Evolutionary conservation across 192 early-diverging fungal genomes (phyloP), one percentile per base, ranked within the genome.

Genomic region (Chytriomyces confervae): DNA sequence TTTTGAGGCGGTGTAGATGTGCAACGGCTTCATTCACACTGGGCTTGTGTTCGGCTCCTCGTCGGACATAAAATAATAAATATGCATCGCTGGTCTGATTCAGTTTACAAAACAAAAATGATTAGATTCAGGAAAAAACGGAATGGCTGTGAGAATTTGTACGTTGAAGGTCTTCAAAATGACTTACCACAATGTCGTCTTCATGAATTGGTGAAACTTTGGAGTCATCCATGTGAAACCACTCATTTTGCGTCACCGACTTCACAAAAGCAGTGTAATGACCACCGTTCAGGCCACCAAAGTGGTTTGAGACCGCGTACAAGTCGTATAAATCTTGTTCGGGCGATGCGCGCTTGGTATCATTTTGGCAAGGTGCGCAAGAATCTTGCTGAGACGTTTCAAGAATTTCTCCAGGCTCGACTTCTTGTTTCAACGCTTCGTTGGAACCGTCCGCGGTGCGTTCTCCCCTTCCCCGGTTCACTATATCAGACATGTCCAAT

Each of bases 221-320:
- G 24, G 84, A 84, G 80, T 93, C 91, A 81, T 97, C 94, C 88
- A 96, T 96, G 66, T 91, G 86, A 75, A 90, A 91, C 95, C 95
- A 97, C 78, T 92, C 84, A 5, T 69, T 73, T 1, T 88, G 80
- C 50, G 86, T 77, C 10, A 87, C 87, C 67, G 61, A 63, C 27
- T 74, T 74, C 23, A 74, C 72, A 60, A 43, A 89, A 89, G 96
- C 96, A 60, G 96, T 97, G 72, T 97, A 86, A 49, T 84, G 83
- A 10, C 86, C 73, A 36, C 68, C 66, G 27, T 65, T 64, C 23
- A 84, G 23, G 46, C 62, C 69, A 43, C 77, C 80, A 65, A 72
- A 47, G 63, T 81, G 77, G 72, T 76, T 82, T 6, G 82, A 92
- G 8, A 93, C 91, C 8, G 86, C 86, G 81, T 95, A 95, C 48